These are phyloP conservation scores for Coniella lustricola DNA, from an alignment of 2,329 filamentous ascomycete species.

Conservation along the genomic window DNA sequence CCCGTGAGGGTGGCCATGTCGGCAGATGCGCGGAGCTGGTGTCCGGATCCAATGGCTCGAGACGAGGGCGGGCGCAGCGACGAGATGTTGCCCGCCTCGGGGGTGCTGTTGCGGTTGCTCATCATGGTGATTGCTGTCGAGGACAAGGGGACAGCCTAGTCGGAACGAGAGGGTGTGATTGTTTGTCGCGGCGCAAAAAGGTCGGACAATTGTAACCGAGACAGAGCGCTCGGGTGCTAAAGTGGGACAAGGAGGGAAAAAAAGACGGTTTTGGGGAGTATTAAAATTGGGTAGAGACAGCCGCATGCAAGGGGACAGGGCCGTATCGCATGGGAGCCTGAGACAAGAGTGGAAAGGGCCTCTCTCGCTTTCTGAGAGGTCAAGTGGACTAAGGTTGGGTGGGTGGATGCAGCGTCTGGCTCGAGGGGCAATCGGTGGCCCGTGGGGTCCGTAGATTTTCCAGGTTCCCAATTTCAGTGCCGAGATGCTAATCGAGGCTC, in stretches of 20 bases:
- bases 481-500: constrained; percentile 2
- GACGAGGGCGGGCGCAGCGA: constrained; percentile 78
- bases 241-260: constrained; percentile 12
- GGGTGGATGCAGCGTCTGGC: constrained; percentile 14
- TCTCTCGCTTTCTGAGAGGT: constrained; percentile 23
- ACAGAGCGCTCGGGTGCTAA: constrained; percentile 10
- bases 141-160: constrained; percentile 44
- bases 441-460: constrained; percentile 24
- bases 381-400: constrained; percentile 8
- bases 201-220: constrained; percentile 11
- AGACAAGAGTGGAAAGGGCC: constrained; percentile 29
- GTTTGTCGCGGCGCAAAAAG: constrained; percentile 5
- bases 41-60: constrained; percentile 67
- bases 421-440: constrained; percentile 26
- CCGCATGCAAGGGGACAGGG: constrained; percentile 16
- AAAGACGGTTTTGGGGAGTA: constrained; percentile 17
- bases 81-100: constrained; percentile 76
- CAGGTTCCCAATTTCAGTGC: constrained; percentile 1
- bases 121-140: constrained; percentile 53
- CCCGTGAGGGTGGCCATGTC: constrained; percentile 81
- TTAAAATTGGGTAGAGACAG: constrained; percentile 17
- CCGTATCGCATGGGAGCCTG: constrained; percentile 25
- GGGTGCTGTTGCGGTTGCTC: constrained; percentile 93
- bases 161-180: not conserved
- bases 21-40: constrained; percentile 88